Base-by-base conservation (phyloP, 2,329 filamentous ascomycete species). In the Xylaria sp. region DNA sequence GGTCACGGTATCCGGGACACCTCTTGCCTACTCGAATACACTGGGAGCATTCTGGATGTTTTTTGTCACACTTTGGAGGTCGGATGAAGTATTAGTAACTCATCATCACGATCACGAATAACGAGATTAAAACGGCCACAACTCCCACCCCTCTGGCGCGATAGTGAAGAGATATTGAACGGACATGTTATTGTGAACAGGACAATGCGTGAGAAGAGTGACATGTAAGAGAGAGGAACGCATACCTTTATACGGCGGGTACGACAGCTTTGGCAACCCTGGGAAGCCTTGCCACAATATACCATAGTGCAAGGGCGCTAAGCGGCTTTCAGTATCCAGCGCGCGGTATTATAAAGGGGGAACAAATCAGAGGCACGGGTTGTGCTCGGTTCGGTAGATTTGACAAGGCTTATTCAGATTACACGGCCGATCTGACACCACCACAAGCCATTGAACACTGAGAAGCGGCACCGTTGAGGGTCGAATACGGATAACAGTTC, bases 1-100 rank as follows among this genome's bases (percentile, higher is more conserved):
- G 87, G 71, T 90, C 88, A 72, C 89, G 84, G 74, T 91, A 90
- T 6, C 89, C 89, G 23, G 88, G 87, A 72, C 89, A 91, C 73
- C 81, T 84, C 77, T 88, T 87, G 74, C 84, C 83, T 54, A 88
- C 84, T 48, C 88, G 86, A 53, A 85, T 80, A 75, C 89, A 90
- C 81, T 90, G 88, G 28, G 87, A 87, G 74, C 89, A 91, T 74
- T 87, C 83, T 5, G 89, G 88, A 48, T 81, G 82, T 56, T 83
- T 82, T 75, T 88, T 88, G 77, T 90, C 88, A 79, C 89, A 91
- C 87, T 88, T 68, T 13, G 17, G 13, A 33, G 42, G 48, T 38
- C 10, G 69, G 17, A 70, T 20, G 28, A 40, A n/a, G 28, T 13
- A 59, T 71, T 60, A 72, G 70, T 56, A 59, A 17, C 38, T 56